Evolutionary conservation across 495 filamentous ascomycete genomes (phyloP).

Genomic region (Trichoderma virens): DNA sequence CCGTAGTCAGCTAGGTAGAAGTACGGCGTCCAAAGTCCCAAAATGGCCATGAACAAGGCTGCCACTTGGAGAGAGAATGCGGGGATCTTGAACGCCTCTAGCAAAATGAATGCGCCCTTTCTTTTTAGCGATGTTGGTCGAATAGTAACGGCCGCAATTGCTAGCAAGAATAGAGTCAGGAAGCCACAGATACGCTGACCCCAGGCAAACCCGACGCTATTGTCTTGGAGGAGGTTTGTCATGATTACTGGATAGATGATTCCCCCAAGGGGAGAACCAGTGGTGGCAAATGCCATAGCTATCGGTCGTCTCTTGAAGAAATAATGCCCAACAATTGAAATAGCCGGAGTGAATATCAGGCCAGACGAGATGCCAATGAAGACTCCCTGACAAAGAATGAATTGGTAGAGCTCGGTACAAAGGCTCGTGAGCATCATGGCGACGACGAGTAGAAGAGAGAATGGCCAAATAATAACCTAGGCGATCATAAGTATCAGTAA

Average conservation of each 20-base stretch:
- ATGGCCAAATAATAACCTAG: slow-evolving; percentile 32
- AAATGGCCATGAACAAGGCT: slow-evolving; percentile 33
- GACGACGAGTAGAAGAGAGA: slow-evolving; percentile 30
- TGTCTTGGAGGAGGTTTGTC: slow-evolving; percentile 30
- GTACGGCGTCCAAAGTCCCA: slow-evolving; percentile 49
- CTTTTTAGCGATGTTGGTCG: neutral
- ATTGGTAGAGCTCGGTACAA: slow-evolving; percentile 52
- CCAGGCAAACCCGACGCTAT: slow-evolving; percentile 50
- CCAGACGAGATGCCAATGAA: slow-evolving; percentile 44
- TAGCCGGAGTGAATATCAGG: slow-evolving; percentile 42
- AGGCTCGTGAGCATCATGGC: slow-evolving; percentile 50
- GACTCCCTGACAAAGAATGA: slow-evolving; percentile 54
- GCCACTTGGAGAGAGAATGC: slow-evolving; percentile 30
- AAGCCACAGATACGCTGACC: slow-evolving; percentile 53
- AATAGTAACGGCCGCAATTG: slow-evolving; percentile 33
- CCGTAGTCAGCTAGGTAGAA: slow-evolving; percentile 52
- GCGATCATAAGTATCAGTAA: neutral
- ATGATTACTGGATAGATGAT: slow-evolving; percentile 42
- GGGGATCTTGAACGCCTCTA: slow-evolving; percentile 31
- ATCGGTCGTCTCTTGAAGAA: slow-evolving; percentile 46
- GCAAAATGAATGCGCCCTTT: slow-evolving; percentile 33
- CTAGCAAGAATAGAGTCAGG: slow-evolving; percentile 39
- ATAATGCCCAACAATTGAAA: slow-evolving; percentile 46
- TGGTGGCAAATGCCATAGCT: slow-evolving; percentile 47
- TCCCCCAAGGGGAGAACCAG: slow-evolving; percentile 52